A percentile compares a stretch with the other conserved stretches of the same genome.
phyloP scores from a whole-genome alignment of 148 eudicot genomes.

The Heliamphora exappendiculata region DNA sequence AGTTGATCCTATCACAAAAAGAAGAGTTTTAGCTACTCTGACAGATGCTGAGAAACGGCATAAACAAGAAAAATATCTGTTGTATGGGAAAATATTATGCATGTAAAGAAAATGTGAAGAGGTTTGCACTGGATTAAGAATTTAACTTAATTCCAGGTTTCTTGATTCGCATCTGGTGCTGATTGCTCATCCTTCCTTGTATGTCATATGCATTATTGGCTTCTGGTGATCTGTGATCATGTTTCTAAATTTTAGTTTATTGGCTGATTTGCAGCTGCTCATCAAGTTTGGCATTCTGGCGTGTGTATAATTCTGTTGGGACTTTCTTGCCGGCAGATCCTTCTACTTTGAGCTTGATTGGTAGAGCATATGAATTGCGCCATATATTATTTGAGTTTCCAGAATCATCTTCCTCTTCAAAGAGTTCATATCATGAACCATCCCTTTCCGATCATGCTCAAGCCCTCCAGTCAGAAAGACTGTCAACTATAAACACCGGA shows the following conservation, averaged over 20 bases:
- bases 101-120: background rate
- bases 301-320: slow-evolving; percentile 81
- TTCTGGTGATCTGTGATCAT: background rate
- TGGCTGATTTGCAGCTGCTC: slow-evolving; percentile 29
- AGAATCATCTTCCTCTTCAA: slow-evolving; percentile 31
- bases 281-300: slow-evolving; percentile 66
- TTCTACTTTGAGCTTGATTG: slow-evolving; percentile 35
- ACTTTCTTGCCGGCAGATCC: slow-evolving; percentile 82
- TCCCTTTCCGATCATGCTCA: slow-evolving; percentile 24
- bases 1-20: background rate
- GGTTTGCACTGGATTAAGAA: background rate
- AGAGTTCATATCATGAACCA: slow-evolving; percentile 20
- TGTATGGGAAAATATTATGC: background rate
- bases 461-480: slow-evolving; percentile 28
- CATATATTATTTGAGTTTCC: slow-evolving; percentile 52
- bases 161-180: background rate
- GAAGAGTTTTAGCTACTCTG: background rate
- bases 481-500: slow-evolving; percentile 40
- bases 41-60: background rate
- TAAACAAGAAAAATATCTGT: background rate
- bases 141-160: background rate
- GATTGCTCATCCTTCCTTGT: background rate
- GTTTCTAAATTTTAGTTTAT: slow-evolving; percentile 5
- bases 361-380: slow-evolving; percentile 79
- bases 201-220: background rate